These are phyloP conservation scores for Phialophora expanda DNA, from an alignment of 2,329 filamentous ascomycete genomes.

Conservation along the genomic window DNA sequence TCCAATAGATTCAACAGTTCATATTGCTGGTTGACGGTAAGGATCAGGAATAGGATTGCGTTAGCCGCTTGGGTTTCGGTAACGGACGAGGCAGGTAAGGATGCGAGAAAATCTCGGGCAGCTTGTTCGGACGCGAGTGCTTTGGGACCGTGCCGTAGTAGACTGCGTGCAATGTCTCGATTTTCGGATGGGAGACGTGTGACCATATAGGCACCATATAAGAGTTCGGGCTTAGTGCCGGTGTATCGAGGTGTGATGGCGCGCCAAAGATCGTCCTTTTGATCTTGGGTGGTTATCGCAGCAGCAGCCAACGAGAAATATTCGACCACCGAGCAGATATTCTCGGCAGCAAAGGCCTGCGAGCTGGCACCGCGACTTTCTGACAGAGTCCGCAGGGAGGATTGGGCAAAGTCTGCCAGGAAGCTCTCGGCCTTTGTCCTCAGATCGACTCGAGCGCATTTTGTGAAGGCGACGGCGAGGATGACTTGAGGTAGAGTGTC, in stretches of 20 bases:
- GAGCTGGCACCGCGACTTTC: constrained; percentile 23
- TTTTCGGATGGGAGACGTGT: constrained; percentile 51
- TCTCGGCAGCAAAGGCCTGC: constrained; percentile 26
- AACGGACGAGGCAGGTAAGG: constrained; percentile 66
- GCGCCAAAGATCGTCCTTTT: constrained; percentile 31
- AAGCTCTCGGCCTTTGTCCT: constrained; percentile 71
- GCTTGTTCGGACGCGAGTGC: constrained; percentile 78
- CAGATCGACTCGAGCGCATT: constrained; percentile 77
- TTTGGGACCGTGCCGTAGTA: constrained; percentile 75
- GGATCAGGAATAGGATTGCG: constrained; percentile 74
- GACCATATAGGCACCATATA: constrained; percentile 52
- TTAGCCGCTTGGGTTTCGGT: constrained; percentile 81
- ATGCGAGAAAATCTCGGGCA: constrained; percentile 63
- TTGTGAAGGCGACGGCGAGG: constrained; percentile 85
- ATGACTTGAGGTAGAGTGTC: constrained; percentile 87
- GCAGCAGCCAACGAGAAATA: constrained; percentile 33
- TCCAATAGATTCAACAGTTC: constrained; percentile 71
- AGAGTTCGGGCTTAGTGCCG: constrained; percentile 45
- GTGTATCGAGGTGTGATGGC: constrained; percentile 30
- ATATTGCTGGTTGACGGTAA: constrained; percentile 66
- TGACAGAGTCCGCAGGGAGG: constrained; percentile 28
- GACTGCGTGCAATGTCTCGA: constrained; percentile 61
- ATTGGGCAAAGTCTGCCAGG: constrained; percentile 26
- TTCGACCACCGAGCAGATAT: constrained; percentile 35
- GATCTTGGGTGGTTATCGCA: constrained; percentile 24